Evolutionary conservation across 192 early-diverging fungal species (phyloP).

Genomic region (Entomortierella lignicola): DNA sequence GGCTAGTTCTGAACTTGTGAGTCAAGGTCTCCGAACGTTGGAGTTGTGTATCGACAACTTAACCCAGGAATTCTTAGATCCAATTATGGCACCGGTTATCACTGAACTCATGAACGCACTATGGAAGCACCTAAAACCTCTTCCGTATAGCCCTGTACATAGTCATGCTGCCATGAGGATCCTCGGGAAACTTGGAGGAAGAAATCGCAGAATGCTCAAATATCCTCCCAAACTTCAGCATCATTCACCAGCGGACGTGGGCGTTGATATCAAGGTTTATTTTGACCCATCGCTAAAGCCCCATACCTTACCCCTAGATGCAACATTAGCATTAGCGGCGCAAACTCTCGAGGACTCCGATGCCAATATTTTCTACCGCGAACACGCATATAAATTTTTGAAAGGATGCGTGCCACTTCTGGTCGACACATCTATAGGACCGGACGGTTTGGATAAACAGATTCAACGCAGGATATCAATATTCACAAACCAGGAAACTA

Average conservation of each 20-base stretch:
- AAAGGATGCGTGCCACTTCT: conserved; percentile 74
- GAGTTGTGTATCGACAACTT: conserved; percentile 99
- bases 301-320: conserved; percentile 69
- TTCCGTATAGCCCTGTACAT: conserved; percentile 86
- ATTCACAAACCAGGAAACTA: conserved; percentile 32
- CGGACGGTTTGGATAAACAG: conserved; percentile 55
- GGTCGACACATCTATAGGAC: conserved; percentile 71
- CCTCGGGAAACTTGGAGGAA: conserved; percentile 97
- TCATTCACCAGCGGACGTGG: conserved; percentile 58
- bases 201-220: conserved; percentile 90
- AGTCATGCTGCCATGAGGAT: conserved; percentile 91
- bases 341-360: conserved; percentile 65
- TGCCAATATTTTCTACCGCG: conserved; percentile 63
- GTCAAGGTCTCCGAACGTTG: conserved; percentile 93
- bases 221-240: conserved; percentile 69
- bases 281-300: conserved; percentile 65
- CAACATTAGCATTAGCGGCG: conserved; percentile 63
- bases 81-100: conserved; percentile 93
- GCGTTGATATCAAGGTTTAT: conserved; percentile 68
- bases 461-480: conserved; percentile 51
- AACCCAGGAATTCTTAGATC: conserved; percentile 96
- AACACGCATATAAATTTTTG: conserved; percentile 75
- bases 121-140: conserved; percentile 91
- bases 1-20: conserved; percentile 93
- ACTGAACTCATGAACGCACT: conserved; percentile 94